A percentile compares a stretch with the other conserved stretches of the same genome.
These are phyloP conservation scores for Capsicum rhomboideum DNA, from an alignment of 257 asterid species.

Conservation along the genomic window DNA sequence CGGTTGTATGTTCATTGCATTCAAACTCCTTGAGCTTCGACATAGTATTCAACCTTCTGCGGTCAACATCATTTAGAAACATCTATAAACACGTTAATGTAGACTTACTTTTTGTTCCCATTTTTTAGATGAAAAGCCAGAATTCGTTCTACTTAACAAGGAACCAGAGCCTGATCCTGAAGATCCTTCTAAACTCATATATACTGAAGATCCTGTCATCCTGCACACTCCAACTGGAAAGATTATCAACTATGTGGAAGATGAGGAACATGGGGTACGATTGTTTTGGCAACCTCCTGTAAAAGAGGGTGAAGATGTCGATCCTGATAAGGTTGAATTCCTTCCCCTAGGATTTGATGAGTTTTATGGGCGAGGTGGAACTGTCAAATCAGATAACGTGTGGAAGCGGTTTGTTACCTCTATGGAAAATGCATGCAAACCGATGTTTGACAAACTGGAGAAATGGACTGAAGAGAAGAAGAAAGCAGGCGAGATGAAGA, in stretches of 20 bases:
- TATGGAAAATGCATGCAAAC: slow-evolving; percentile 27
- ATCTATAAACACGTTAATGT: not conserved
- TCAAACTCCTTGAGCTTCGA: not conserved
- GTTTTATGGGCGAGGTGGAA: slow-evolving; percentile 54
- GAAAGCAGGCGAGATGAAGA: slow-evolving; percentile 38
- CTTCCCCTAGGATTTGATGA: slow-evolving; percentile 88
- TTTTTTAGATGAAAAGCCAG: slow-evolving; percentile 61
- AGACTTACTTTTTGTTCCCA: not conserved
- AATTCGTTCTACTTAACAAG: slow-evolving; percentile 62
- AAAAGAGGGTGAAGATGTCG: slow-evolving; percentile 48
- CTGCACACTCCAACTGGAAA: slow-evolving; percentile 90
- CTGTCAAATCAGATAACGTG: slow-evolving; percentile 17
- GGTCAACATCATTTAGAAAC: not conserved
- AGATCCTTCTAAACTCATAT: slow-evolving; percentile 61
- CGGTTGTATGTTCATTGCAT: not conserved
- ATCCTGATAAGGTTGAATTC: slow-evolving; percentile 53
- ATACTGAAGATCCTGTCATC: slow-evolving; percentile 77
- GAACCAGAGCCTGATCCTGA: slow-evolving; percentile 94
- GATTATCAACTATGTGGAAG: slow-evolving; percentile 74
- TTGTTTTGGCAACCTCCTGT: slow-evolving; percentile 76
- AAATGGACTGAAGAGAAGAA: slow-evolving; percentile 68
- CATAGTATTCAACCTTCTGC: not conserved
- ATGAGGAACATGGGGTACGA: slow-evolving; percentile 80
- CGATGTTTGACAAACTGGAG: slow-evolving; percentile 28
- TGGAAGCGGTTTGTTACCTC: slow-evolving; percentile 28